phyloP scores from a whole-genome alignment of 495 filamentous ascomycete species.

The Xylaria longipes region DNA sequence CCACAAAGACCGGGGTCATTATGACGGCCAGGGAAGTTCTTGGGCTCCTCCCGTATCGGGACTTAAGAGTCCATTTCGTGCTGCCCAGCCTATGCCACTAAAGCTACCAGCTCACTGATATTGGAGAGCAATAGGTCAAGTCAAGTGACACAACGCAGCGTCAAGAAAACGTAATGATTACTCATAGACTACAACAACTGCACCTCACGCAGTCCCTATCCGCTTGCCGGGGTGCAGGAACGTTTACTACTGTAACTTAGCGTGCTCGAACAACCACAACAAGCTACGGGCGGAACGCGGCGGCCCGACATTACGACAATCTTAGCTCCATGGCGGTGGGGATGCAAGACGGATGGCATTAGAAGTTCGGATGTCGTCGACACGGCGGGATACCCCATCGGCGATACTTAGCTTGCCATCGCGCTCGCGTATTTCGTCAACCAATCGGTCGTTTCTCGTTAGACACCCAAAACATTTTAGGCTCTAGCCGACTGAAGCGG shows the following conservation, averaged over 20 bases:
- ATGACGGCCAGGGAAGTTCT: not conserved
- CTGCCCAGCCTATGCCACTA: not conserved
- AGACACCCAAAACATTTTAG: not conserved
- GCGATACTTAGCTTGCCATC: conserved; percentile 7
- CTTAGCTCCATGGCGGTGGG: conserved; percentile 26
- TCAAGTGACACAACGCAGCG: not conserved
- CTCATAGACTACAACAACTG: conserved; percentile 2
- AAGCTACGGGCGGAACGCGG: conserved; percentile 21
- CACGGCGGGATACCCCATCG: conserved; percentile 26
- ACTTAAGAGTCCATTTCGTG: not conserved
- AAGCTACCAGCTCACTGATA: not conserved
- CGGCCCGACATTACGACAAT: conserved; percentile 24
- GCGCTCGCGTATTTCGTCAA: not conserved
- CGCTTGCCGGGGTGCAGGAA: conserved; percentile 17
- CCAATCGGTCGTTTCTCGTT: conserved; percentile 12
- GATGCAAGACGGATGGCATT: conserved; percentile 29
- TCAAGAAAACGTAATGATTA: conserved; percentile 2
- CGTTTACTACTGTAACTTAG: conserved; percentile 9
- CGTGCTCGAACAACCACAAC: conserved; percentile 22
- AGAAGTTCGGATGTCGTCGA: conserved; percentile 27
- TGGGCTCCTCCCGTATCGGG: not conserved
- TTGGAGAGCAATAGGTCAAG: not conserved
- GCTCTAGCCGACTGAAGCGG: conserved; percentile 17
- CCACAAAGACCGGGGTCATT: conserved; percentile 20
- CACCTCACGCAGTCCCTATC: conserved; percentile 6